These are phyloP conservation scores for Clitocybe nebularis DNA, from an alignment of 1,284 basidiomycete genomes.

Conservation along the genomic window DNA sequence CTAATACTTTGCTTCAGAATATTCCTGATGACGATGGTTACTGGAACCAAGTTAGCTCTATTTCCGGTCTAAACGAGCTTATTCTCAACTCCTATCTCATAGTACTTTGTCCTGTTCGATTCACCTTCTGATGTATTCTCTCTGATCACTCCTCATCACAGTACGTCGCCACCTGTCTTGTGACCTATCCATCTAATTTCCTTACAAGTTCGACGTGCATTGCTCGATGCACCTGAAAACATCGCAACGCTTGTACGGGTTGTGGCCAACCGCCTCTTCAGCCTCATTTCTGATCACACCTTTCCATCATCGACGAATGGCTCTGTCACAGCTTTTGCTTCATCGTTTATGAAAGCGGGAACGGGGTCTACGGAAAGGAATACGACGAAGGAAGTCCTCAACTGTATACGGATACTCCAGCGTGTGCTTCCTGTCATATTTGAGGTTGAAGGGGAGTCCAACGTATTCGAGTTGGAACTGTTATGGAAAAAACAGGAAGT, in stretches of 20 bases:
- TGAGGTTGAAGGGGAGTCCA: constrained; percentile 73
- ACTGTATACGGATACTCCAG: constrained; percentile 82
- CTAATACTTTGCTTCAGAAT: constrained; percentile 43
- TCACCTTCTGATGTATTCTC: constrained; percentile 86
- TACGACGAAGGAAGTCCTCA: constrained; percentile 80
- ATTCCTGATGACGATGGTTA: constrained; percentile 73
- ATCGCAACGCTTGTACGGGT: constrained; percentile 77
- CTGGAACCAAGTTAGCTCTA: constrained; percentile 72
- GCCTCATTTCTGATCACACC: constrained; percentile 75
- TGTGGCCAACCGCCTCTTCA: constrained; percentile 73
- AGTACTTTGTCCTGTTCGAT: constrained; percentile 85
- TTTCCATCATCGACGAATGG: constrained; percentile 64
- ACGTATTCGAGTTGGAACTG: constrained; percentile 64
- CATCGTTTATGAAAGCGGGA: constrained; percentile 61
- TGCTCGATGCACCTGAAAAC: constrained; percentile 81
- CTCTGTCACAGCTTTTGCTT: constrained; percentile 63
- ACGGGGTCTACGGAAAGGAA: constrained; percentile 51
- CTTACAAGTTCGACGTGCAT: constrained; percentile 68
- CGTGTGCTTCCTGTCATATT: constrained; percentile 86
- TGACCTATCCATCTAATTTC: constrained; percentile 9
- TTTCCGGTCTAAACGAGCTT: background rate
- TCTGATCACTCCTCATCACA: constrained; percentile 80
- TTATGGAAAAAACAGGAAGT: constrained; percentile 67
- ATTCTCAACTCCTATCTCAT: constrained; percentile 5
- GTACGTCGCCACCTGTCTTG: constrained; percentile 43